phyloP scores from a whole-genome alignment of 306 rosid species.

The Medicago truncatula region DNA sequence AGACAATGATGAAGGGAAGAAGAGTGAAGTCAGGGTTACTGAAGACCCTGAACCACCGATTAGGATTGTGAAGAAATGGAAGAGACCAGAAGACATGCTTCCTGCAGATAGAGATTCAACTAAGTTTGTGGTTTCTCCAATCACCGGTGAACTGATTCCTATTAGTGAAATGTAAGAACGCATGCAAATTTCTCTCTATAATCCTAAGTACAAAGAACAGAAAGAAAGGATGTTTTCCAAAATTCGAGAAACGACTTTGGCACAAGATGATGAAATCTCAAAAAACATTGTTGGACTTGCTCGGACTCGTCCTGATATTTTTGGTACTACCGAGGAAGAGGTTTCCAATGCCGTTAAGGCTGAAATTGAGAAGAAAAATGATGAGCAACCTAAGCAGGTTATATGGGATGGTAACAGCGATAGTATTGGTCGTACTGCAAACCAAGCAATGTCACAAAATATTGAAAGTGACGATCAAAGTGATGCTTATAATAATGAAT shows the following conservation, averaged over 20 bases:
- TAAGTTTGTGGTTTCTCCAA: constrained; percentile 84
- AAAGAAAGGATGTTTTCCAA: constrained; percentile 98
- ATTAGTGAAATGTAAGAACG: constrained; percentile 96
- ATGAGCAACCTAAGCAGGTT: constrained; percentile 96
- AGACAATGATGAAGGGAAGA: constrained; percentile 66
- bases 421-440: constrained; percentile 94
- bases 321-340: constrained; percentile 97
- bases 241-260: constrained; percentile 96
- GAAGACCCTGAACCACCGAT: constrained; percentile 88
- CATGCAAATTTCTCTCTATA: constrained; percentile 91
- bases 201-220: constrained; percentile 96
- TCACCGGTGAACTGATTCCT: constrained; percentile 88
- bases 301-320: constrained; percentile 93
- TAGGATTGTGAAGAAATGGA: constrained; percentile 99
- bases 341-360: constrained; percentile 98
- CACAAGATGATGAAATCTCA: constrained; percentile 94
- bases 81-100: constrained; percentile 91
- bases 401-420: constrained; percentile 99
- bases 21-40: constrained; percentile 59
- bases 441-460: constrained; percentile 91
- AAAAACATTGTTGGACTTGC: constrained; percentile 92
- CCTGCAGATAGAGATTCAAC: constrained; percentile 87
- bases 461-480: constrained; percentile 71
- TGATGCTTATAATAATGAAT: constrained; percentile 60
- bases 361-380: constrained; percentile 93